Percentiles rank a stretch among this genome's conserved stretches.
phyloP scores from a whole-genome alignment of 345 rosid genomes.

The Salix viminalis region DNA sequence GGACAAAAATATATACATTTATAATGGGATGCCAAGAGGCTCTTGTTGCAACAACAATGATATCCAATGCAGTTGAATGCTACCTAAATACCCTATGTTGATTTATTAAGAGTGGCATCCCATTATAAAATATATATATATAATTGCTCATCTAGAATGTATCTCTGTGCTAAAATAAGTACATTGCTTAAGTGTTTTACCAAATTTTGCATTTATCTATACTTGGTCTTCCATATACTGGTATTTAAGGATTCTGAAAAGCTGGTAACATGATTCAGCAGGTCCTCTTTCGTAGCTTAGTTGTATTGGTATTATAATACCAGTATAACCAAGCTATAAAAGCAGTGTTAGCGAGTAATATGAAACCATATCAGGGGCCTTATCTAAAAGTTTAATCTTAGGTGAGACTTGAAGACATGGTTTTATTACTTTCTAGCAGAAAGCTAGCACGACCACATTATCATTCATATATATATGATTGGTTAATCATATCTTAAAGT shows the following conservation, averaged over 20 bases:
- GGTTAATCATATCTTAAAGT: too few species aligned
- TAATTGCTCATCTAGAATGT: too few species aligned
- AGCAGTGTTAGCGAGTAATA: neutral
- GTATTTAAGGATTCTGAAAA: neutral
- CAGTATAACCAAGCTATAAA: neutral
- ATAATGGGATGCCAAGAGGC: neutral
- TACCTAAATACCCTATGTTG: neutral
- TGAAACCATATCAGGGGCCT: too few species aligned
- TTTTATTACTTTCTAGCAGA: too few species aligned
- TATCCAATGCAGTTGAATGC: neutral
- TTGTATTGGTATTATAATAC: neutral
- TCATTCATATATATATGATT: too few species aligned
- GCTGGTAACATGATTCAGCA: neutral
- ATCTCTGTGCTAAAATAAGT: too few species aligned
- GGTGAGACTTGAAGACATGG: too few species aligned
- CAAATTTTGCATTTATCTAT: neutral
- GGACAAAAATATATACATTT: neutral
- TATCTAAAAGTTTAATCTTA: too few species aligned
- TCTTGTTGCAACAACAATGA: neutral
- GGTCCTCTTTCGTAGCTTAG: too few species aligned
- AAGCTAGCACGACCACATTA: too few species aligned
- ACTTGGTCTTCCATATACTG: neutral
- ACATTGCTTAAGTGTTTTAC: neutral
- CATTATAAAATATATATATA: too few species aligned
- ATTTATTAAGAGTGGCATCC: too few species aligned